phyloP scores from a whole-genome alignment of 257 asterid genomes.

The Forsythia suspensa region DNA sequence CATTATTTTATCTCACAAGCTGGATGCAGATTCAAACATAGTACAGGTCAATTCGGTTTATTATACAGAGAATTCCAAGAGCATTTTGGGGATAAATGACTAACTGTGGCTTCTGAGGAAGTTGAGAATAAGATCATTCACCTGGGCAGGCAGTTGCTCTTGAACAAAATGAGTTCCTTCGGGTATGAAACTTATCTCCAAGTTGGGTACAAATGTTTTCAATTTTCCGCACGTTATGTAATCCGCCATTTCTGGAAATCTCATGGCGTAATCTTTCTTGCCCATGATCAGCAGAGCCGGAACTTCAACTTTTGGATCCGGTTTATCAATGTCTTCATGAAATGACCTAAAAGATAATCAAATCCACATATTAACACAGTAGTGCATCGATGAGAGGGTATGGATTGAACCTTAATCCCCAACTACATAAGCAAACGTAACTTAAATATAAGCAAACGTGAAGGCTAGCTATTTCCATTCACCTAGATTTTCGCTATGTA shows the following conservation, averaged over 20 bases:
- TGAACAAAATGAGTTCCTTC: constrained; percentile 80
- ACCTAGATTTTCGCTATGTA: too few relatives aligned
- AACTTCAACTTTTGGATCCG: constrained; percentile 48
- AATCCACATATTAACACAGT: neutral
- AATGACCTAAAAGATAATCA: constrained; percentile 34
- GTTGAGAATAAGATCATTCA: constrained; percentile 42
- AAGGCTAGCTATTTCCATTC: too few relatives aligned
- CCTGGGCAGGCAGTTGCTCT: constrained; percentile 63
- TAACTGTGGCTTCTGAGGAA: constrained; percentile 38
- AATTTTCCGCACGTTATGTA: constrained; percentile 49
- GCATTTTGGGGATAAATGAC: neutral
- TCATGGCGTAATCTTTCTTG: constrained; percentile 62
- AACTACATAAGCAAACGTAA: neutral
- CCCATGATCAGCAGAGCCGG: constrained; percentile 77
- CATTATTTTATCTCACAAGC: neutral
- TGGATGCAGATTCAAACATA: neutral
- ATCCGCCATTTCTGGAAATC: constrained; percentile 61
- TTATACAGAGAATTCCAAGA: neutral
- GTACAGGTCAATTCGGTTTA: neutral
- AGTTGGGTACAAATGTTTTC: constrained; percentile 49
- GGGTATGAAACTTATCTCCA: constrained; percentile 55
- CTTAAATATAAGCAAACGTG: too few relatives aligned
- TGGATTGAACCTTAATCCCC: neutral
- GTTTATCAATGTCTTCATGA: constrained; percentile 15
- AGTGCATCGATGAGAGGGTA: neutral